phyloP scores from a whole-genome alignment of 495 filamentous ascomycete species.

The Gamarada debralockiae region DNA sequence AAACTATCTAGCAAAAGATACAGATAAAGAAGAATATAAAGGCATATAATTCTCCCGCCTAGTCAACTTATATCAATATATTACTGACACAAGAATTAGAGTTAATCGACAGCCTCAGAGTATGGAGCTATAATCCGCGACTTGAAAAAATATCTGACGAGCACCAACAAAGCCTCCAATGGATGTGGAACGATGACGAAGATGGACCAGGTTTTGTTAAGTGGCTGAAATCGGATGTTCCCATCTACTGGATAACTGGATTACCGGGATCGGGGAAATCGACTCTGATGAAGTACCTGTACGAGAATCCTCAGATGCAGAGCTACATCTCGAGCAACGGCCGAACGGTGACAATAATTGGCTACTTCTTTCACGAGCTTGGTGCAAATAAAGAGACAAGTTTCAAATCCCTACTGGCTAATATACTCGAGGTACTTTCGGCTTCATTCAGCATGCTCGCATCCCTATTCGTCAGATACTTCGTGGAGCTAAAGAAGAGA shows the following conservation, averaged over 20 bases:
- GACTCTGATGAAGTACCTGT: slow-evolving; percentile 32
- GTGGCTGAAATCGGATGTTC: slow-evolving; percentile 18
- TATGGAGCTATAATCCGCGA: slow-evolving; percentile 7
- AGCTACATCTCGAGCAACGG: background rate
- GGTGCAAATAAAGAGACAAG: slow-evolving; percentile 46
- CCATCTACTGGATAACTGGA: slow-evolving; percentile 41
- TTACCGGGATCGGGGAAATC: slow-evolving; percentile 45
- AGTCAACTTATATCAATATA: too few species aligned
- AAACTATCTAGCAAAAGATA: too few species aligned
- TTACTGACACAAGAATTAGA: too few species aligned
- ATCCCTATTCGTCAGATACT: too few species aligned
- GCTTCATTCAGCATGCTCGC: too few species aligned
- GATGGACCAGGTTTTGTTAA: slow-evolving; percentile 14
- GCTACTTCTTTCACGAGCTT: slow-evolving; percentile 50
- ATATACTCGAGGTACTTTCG: too few species aligned
- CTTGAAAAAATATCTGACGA: slow-evolving; percentile 9
- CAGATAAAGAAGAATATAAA: too few species aligned
- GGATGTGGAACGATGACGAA: slow-evolving; percentile 6
- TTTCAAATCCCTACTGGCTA: slow-evolving; percentile 6
- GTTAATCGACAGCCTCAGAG: slow-evolving; percentile 6
- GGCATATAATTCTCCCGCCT: too few species aligned
- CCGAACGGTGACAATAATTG: slow-evolving; percentile 20
- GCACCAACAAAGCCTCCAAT: slow-evolving; percentile 10
- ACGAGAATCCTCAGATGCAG: slow-evolving; percentile 1
- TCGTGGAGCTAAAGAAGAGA: too few species aligned